A percentile compares a stretch with the other conserved stretches of the same genome.
Conservation (phyloP, 345 rosid species). For the Euphorbia peplus region DNA sequence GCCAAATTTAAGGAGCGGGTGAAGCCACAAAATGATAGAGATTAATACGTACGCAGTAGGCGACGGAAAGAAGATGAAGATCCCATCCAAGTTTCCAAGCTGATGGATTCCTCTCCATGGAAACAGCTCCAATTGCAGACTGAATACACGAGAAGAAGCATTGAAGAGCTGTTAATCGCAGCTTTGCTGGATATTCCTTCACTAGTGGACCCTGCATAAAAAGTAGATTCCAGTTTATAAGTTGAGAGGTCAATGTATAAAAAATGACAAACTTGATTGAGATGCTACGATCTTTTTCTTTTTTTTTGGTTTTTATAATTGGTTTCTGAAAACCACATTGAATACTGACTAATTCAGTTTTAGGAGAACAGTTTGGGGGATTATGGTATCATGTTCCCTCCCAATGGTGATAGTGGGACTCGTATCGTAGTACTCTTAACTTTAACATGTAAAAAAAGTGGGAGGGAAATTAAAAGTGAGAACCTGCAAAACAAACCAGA, state of each 20-base stretch:
- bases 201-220: conserved; percentile 41
- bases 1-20: too few relatives aligned
- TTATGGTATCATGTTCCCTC: too few relatives aligned
- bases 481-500: conserved; percentile 88
- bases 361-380: too few relatives aligned
- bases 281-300: too few relatives aligned
- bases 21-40: too few relatives aligned
- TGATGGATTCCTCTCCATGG: conserved; percentile 51
- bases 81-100: conserved; percentile 81
- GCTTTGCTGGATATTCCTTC: conserved; percentile 67
- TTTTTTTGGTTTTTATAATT: too few relatives aligned
- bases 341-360: too few relatives aligned
- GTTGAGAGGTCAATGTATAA: neutral
- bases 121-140: conserved; percentile 60
- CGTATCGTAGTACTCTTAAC: too few relatives aligned
- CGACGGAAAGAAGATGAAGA: conserved; percentile 64
- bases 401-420: too few relatives aligned
- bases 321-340: too few relatives aligned
- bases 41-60: conserved; percentile 57
- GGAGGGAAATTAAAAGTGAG: neutral
- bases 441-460: too few relatives aligned
- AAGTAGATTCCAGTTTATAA: neutral
- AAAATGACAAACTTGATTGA: too few relatives aligned
- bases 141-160: conserved; percentile 76
- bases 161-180: conserved; percentile 65